Percentiles rank a stretch among this genome's conserved stretches.
Evolutionary conservation across 75 land plant genomes (phyloP).

Genomic region (Ceratopteris richardii): DNA sequence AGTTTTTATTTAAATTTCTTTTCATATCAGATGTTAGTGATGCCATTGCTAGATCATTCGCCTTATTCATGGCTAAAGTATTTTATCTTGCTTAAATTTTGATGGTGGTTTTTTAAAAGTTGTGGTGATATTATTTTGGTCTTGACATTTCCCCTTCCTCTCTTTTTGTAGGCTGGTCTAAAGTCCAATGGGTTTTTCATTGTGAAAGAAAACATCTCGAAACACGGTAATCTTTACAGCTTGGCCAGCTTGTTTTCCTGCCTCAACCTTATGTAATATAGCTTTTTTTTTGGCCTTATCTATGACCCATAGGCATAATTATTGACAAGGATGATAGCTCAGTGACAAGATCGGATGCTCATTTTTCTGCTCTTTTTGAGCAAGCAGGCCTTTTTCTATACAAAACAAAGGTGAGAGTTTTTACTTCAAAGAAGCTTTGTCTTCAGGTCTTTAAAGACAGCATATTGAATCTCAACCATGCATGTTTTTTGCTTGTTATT

Average conservation of each 20-base stretch:
- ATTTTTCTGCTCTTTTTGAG: constrained; percentile 71
- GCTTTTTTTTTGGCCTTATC: not conserved
- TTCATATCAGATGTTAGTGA: too few species aligned
- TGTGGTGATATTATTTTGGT: too few species aligned
- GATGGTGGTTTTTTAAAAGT: too few species aligned
- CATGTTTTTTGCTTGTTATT: too few species aligned
- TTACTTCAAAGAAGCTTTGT: too few species aligned
- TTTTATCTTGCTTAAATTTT: too few species aligned
- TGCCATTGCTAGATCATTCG: too few species aligned
- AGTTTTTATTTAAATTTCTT: too few species aligned
- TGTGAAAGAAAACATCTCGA: constrained; percentile 85
- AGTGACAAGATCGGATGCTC: constrained; percentile 79
- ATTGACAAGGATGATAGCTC: constrained; percentile 82
- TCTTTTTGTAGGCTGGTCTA: constrained; percentile 87
- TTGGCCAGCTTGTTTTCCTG: not conserved
- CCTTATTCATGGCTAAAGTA: too few species aligned
- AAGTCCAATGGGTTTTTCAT: constrained; percentile 86
- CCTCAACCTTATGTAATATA: not conserved
- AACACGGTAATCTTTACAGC: constrained; percentile 31
- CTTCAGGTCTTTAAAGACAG: too few species aligned
- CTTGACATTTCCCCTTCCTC: too few species aligned
- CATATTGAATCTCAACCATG: too few species aligned
- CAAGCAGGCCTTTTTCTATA: constrained; percentile 58
- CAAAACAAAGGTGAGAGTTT: constrained; percentile 62
- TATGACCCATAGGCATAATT: constrained; percentile 93